A percentile compares a stretch with the other conserved stretches of the same genome.
Conservation (phyloP, 2,329 filamentous ascomycete genomes). For the Aspergillus bombycis region DNA sequence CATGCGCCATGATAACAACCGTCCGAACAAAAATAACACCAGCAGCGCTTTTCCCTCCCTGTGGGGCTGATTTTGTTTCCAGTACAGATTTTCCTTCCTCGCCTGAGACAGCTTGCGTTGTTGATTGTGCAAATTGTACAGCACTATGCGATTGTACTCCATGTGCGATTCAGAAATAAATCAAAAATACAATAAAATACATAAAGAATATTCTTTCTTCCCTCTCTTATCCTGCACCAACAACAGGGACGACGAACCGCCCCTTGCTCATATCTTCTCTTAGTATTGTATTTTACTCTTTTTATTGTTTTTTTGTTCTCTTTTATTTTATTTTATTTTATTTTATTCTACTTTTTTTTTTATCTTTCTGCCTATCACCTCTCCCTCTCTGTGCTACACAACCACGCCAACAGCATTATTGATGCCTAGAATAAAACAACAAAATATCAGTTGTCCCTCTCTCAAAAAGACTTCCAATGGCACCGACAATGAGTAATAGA, state of each 20-base stretch:
- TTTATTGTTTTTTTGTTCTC: neutral
- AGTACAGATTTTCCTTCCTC: neutral
- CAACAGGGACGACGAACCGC: neutral
- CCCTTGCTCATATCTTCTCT: neutral
- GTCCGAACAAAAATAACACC: conserved; percentile 5
- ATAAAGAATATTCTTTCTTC: too few species aligned
- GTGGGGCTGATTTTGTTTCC: neutral
- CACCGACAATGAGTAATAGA: too few species aligned
- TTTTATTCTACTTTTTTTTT: neutral
- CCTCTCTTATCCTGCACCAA: neutral
- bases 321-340: neutral
- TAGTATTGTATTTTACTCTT: neutral
- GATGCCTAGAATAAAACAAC: neutral
- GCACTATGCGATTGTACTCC: neutral
- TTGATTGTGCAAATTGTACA: neutral
- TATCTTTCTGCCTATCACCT: neutral
- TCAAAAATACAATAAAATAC: neutral
- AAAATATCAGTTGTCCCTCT: neutral
- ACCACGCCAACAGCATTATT: neutral
- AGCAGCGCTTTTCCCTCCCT: neutral
- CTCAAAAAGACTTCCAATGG: neutral
- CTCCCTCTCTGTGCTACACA: neutral
- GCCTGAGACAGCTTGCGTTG: neutral
- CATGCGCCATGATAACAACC: neutral
- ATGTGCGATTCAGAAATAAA: neutral